Conservation (phyloP, 352 stramenopile genomes). For the Stramenopiles sp. region DNA sequence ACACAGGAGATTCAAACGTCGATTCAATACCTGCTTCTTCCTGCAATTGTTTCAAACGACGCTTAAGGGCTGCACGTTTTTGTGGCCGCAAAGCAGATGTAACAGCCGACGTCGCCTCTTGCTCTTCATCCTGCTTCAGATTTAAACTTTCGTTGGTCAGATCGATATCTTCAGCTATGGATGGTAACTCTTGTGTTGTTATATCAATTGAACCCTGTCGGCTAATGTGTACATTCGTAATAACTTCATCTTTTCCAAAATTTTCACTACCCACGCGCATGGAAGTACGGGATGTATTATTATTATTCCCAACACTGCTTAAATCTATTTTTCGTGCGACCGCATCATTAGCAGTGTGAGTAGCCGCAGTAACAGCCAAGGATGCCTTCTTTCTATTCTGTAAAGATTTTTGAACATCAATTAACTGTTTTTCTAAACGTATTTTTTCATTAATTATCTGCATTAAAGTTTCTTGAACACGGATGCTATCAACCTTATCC, state of each 20-base stretch:
- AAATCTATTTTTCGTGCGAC: not conserved
- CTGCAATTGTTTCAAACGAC: not conserved
- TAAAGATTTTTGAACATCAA: not conserved
- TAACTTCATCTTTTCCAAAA: not conserved
- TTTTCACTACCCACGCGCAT: too few relatives aligned
- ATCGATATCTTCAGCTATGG: not conserved
- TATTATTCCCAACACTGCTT: too few relatives aligned
- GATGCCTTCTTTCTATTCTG: not conserved
- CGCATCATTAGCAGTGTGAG: not conserved
- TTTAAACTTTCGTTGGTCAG: not conserved
- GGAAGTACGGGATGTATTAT: not conserved
- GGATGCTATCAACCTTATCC: not conserved
- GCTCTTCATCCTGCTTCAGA: too few relatives aligned
- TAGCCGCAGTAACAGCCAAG: not conserved
- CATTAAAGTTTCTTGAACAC: not conserved
- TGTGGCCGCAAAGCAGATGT: not conserved
- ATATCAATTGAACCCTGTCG: not conserved
- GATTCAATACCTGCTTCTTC: not conserved
- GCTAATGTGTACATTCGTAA: not conserved
- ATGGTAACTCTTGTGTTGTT: not conserved
- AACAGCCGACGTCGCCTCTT: not conserved
- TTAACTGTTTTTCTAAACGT: not conserved
- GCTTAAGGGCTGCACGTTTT: not conserved
- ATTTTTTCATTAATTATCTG: slow-evolving; percentile 3
- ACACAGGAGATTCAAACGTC: not conserved